Base-by-base conservation (phyloP, 768 basidiomycete genomes). In the Lanmaoa pseudosensibilis region DNA sequence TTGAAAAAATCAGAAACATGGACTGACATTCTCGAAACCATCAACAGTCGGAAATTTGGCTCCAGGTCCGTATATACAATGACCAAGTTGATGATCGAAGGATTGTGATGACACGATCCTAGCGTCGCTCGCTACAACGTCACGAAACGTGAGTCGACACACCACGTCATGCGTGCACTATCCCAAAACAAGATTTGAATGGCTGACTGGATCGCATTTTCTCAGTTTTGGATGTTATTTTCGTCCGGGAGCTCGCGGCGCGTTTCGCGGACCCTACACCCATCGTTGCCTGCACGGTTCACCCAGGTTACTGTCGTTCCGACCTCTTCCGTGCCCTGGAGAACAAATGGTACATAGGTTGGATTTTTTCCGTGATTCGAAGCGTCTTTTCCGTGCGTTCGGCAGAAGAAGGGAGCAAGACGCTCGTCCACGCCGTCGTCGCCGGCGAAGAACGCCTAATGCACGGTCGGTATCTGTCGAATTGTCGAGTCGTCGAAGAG, bases 231-330 rank as follows among this genome's bases (percentile, higher is more conserved):
- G 60, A 66, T 18, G 45, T 74, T 21, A 59, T 73, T 25, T 73
- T 75, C 45, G 52, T 63, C 15, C 69, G 68, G 12, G 68, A 69
- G 36, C 63, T 76, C 15, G 60, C 61, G 0, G 57, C 59, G 6
- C 69, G 65, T 37, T 64, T 73, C 5, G 59, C 65, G 1, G 34
- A 50, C 15, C 38, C 59, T 12, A 51, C 58, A 1, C 63, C 70
- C n/a, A 44, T 75, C 12, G 61, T 70, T 2, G 58, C 66, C 12
- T 65, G 63, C 23, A 50, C 66, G 37, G 65, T 71, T 21, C 61
- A 70, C 45, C 72, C 76, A 1, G 74, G 75, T 2, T 69, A 65
- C 49, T 74, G 70, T 36, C 33, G 57, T 34, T 74, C 74, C 12
- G 48, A 49, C 8, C 58, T 76, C 7, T 61, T 59, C 23, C 66